Base-by-base conservation (phyloP, 148 eudicot genomes). In the Simmondsia chinensis region DNA sequence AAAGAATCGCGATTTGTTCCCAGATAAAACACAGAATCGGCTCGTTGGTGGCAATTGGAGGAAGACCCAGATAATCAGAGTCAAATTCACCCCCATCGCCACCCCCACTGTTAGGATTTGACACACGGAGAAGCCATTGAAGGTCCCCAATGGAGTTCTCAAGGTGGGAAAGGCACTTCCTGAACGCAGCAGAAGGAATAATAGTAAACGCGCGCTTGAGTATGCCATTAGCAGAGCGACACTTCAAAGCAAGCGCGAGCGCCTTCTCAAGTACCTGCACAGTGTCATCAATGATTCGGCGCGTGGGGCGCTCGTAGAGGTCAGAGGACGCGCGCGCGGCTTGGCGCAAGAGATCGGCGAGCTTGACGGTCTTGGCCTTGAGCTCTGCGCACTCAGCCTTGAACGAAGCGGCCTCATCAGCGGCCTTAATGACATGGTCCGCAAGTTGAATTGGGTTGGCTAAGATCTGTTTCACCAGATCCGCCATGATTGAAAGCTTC, bases 11-110 rank as follows among this genome's bases (percentile, higher is more conserved):
- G 1, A 73, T 70, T 18, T 18, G 79, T 3, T 87, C 73, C 97
- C 97, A 89, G 16, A 89, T 69, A 80, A 82, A 89, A 0, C 88
- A 48, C 0, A 89, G 30, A 6, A 85, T 74, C 14, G 97, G 97
- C 35, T 89, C 95, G 34, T 76, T 82, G 27, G 73, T 71, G 0
- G 95, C 87, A 9, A 89, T 79, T 0, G 95, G 97, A 2, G 95
- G 95, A 3, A 89, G 66, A n/a, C 80, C 60, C 25, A 73, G 55
- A 14, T 51, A 59, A 3, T 59, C 50, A 12, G 79, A 75, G 3
- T 35, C 52, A 11, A 15, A n/a, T 0, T 25, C 32, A 7, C 48
- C 43, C 0, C 17, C 50, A 2, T 35, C 46, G 30, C 45, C 52
- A 20, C 42, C 74, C 37, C 14, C 9, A 11, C 29, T 32, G 13